These are phyloP conservation scores for Byssothecium circinans DNA, from an alignment of 2,329 filamentous ascomycete genomes.

Conservation along the genomic window DNA sequence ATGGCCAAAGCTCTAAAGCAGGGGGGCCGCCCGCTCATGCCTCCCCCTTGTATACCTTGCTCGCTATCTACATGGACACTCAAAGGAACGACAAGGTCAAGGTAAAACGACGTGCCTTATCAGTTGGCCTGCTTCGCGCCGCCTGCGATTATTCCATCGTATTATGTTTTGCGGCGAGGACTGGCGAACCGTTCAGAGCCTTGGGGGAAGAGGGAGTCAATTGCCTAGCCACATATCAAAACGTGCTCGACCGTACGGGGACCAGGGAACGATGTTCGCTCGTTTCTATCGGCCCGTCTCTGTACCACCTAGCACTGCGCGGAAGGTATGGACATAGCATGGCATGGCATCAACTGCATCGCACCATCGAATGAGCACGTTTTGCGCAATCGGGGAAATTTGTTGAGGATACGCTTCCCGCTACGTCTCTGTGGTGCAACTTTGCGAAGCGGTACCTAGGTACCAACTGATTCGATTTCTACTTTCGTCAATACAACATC, in stretches of 20 bases:
- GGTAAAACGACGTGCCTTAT: slow-evolving; percentile 28
- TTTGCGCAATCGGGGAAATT: slow-evolving; percentile 25
- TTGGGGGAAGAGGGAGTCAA: slow-evolving; percentile 15
- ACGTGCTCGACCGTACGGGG: neutral
- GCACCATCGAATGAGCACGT: slow-evolving; percentile 10
- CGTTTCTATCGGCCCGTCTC: neutral
- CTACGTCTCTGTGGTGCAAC: slow-evolving; percentile 4
- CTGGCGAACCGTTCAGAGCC: neutral
- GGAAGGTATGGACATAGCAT: neutral
- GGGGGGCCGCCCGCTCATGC: too few relatives aligned
- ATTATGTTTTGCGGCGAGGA: slow-evolving; percentile 19
- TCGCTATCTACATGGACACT: neutral
- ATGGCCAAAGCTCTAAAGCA: too few relatives aligned
- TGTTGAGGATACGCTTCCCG: slow-evolving; percentile 1
- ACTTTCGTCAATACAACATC: neutral
- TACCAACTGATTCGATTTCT: neutral
- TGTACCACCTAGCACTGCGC: neutral
- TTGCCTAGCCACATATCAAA: slow-evolving; percentile 17
- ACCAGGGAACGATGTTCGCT: neutral
- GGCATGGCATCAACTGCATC: neutral
- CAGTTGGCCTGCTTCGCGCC: slow-evolving; percentile 18
- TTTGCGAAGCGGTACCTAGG: slow-evolving; percentile 7
- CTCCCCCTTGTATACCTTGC: neutral
- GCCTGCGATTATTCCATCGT: slow-evolving; percentile 28
- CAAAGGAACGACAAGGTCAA: too few relatives aligned